A percentile compares a stretch with the other conserved stretches of the same genome.
Conservation (phyloP, 2,329 filamentous ascomycete species). For the Fusarium graminum region DNA sequence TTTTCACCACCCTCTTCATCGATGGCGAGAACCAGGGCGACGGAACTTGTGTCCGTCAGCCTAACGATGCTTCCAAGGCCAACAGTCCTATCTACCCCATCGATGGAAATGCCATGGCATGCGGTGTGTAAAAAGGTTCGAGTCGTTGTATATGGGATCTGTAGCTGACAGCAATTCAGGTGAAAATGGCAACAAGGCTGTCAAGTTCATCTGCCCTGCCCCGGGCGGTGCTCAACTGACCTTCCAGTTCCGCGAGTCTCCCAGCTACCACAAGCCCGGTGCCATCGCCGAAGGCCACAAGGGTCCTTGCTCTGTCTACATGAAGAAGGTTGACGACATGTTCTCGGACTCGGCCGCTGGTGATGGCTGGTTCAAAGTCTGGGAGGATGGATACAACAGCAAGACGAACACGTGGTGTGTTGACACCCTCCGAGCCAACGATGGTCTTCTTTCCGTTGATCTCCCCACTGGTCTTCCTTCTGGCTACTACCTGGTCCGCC, state of each 20-base stretch:
- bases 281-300: conserved; percentile 72
- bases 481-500: conserved; percentile 78
- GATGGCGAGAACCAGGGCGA: conserved; percentile 75
- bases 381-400: conserved; percentile 74
- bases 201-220: conserved; percentile 63
- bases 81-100: conserved; percentile 71
- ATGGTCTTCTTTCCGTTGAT: conserved; percentile 72
- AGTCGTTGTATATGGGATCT: background rate
- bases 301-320: conserved; percentile 79
- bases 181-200: conserved; percentile 59
- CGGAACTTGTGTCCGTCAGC: conserved; percentile 78
- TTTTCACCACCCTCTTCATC: conserved; percentile 74
- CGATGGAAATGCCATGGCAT: conserved; percentile 74
- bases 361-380: conserved; percentile 84
- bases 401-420: conserved; percentile 74
- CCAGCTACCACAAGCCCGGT: conserved; percentile 66
- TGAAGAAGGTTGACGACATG: conserved; percentile 75
- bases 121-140: conserved; percentile 64
- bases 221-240: conserved; percentile 68
- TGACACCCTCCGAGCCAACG: conserved; percentile 73
- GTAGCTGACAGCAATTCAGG: conserved; percentile 52
- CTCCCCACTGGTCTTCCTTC: conserved; percentile 72
- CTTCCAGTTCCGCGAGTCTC: conserved; percentile 74
- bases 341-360: conserved; percentile 66
- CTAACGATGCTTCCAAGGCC: conserved; percentile 62